These are phyloP conservation scores for Globisporangium takayamanum DNA, from an alignment of 352 stramenopile genomes.

Conservation along the genomic window DNA sequence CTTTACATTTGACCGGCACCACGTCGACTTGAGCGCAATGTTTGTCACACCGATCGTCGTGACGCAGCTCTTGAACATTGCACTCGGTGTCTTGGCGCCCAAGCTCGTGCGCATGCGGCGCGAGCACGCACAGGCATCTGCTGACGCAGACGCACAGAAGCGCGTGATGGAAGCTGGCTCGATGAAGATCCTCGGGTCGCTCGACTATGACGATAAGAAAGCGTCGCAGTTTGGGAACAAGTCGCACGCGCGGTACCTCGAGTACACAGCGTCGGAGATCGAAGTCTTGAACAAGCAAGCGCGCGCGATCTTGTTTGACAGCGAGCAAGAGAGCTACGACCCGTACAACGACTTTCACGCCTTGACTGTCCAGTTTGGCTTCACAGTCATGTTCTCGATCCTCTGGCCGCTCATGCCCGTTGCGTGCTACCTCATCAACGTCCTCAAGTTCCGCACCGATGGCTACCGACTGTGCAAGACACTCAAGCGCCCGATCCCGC, in stretches of 20 bases:
- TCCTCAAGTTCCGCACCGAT: conserved; percentile 57
- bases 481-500: conserved; percentile 62
- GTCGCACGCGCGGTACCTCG: conserved; percentile 53
- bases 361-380: conserved; percentile 62
- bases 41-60: conserved; percentile 86
- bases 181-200: conserved; percentile 76
- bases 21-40: conserved; percentile 82
- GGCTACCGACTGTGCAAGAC: conserved; percentile 65
- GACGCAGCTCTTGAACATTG: conserved; percentile 76
- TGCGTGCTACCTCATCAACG: conserved; percentile 67
- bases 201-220: conserved; percentile 75
- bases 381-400: conserved; percentile 80
- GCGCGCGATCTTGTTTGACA: conserved; percentile 65
- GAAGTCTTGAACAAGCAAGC: conserved; percentile 64
- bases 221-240: conserved; percentile 71
- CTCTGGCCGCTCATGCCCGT: conserved; percentile 73
- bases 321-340: conserved; percentile 64
- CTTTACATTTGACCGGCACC: conserved; percentile 78
- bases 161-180: conserved; percentile 58
- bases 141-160: conserved; percentile 61
- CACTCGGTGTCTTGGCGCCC: conserved; percentile 54
- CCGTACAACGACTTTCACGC: conserved; percentile 75
- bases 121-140: conserved; percentile 45
- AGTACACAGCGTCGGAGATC: conserved; percentile 53
- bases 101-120: conserved; percentile 63